Evolutionary conservation across 2,329 filamentous ascomycete species (phyloP), one percentile per base, ranked within the genome.

Genomic region (Chaetomiaceae sp.): DNA sequence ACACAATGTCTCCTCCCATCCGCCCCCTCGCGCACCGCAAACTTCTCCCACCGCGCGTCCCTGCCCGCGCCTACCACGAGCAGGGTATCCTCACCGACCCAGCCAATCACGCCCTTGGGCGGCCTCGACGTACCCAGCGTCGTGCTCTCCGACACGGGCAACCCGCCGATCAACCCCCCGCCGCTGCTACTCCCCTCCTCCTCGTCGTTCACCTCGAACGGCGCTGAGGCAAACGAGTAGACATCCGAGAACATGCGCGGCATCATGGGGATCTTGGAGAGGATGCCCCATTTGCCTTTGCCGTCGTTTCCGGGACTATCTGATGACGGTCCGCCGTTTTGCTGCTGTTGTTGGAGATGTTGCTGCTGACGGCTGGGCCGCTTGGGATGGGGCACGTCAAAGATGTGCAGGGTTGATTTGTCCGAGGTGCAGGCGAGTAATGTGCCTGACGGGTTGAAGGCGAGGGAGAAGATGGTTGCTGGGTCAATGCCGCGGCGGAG

Each of bases 381-480:
- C 47, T 74, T 75, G 8, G 76, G 73, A 55, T 81, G 79, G 4
- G 87, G 86, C 1, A 96, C 78, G 65, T 97, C 91, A 66, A 96
- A 99, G 34, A 99, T 81, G 70, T 99, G 94, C 11, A 99, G 77
- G 0, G 91, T 99, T 6, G 89, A 91, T 72, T 97, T 99, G 75
- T 99, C 94, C 1, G 91, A 96, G 1, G 92, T 97, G 57, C 91
- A 92, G 23, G 94, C 94, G 11, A 97, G 79, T 66, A 91, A 80
- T 39, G 79, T 82, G 47, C 87, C 88, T 1, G 85, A 85, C 0
- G 91, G 91, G 19, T 89, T 95, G 68, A 99, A 94, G 11, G 87
- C 86, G 11, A 99, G 77, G 2, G 89, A 92, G 71, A 89, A 96
- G 61, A 97, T 88, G 50, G 84, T 84, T 15, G 94, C 91, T 33